A percentile compares a stretch with the other conserved stretches of the same genome.
These are phyloP conservation scores for Plasmodium vivax DNA, from an alignment of 169 alveolate genomes.

Conservation along the genomic window DNA sequence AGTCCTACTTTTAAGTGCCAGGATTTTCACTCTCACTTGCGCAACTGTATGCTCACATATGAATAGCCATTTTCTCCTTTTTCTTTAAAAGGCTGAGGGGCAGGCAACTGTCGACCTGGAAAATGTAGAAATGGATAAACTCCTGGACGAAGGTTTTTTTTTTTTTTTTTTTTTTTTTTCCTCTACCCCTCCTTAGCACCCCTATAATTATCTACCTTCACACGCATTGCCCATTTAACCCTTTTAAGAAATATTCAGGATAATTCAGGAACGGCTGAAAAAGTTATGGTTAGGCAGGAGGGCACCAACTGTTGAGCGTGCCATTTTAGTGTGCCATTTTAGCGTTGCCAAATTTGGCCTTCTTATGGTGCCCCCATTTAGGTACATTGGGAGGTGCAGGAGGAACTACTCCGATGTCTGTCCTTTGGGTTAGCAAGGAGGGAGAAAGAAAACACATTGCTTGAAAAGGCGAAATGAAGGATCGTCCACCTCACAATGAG, in stretches of 20 bases:
- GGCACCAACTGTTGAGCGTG: neutral
- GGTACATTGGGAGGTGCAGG: conserved; percentile 71
- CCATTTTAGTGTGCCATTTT: neutral
- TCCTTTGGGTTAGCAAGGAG: conserved; percentile 55
- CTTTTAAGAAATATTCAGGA: conserved; percentile 55
- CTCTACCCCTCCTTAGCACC: neutral
- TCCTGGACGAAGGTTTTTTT: conserved; percentile 54
- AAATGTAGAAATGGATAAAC: conserved; percentile 63
- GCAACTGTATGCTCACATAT: neutral
- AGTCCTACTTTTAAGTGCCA: neutral
- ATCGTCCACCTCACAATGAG: neutral
- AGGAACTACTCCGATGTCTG: conserved; percentile 55
- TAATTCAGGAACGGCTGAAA: conserved; percentile 56
- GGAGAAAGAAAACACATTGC: neutral
- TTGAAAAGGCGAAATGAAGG: neutral
- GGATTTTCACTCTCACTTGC: neutral
- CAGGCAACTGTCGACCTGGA: conserved; percentile 70
- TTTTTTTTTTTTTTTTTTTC: conserved; percentile 13
- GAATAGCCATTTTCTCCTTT: neutral
- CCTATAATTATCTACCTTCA: neutral
- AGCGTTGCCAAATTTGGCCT: neutral
- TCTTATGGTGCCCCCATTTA: neutral
- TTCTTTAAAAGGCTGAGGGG: conserved; percentile 45
- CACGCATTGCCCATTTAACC: neutral
- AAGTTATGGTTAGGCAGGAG: conserved; percentile 45